A percentile compares a stretch with the other conserved stretches of the same genome.
These are phyloP conservation scores for Diaporthe longicolla DNA, from an alignment of 2,329 filamentous ascomycete genomes.

Conservation along the genomic window DNA sequence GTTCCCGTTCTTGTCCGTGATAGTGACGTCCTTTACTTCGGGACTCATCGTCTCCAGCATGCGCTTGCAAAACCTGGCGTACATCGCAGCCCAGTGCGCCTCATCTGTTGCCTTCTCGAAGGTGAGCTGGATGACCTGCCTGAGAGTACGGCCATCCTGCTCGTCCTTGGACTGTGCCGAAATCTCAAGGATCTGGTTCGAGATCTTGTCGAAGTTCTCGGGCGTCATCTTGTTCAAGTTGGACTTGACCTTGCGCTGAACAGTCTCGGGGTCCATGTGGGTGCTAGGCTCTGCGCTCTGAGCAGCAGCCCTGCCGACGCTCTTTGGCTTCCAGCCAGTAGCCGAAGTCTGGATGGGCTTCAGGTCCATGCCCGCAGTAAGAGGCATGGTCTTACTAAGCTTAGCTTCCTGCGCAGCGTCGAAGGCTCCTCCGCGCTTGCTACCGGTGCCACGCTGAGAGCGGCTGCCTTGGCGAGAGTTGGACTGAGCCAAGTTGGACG, in stretches of 20 bases:
- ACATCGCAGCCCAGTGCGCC: slow-evolving; percentile 98
- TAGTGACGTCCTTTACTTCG: slow-evolving; percentile 95
- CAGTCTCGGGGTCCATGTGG: slow-evolving; percentile 88
- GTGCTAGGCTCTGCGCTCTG: slow-evolving; percentile 52
- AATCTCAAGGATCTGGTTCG: slow-evolving; percentile 92
- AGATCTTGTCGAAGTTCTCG: slow-evolving; percentile 97
- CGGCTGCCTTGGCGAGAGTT: slow-evolving; percentile 79
- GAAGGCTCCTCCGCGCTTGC: slow-evolving; percentile 71
- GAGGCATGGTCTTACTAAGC: slow-evolving; percentile 88
- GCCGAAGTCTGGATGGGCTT: slow-evolving; percentile 81
- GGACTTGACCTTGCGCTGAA: slow-evolving; percentile 99
- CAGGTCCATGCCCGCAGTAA: slow-evolving; percentile 86
- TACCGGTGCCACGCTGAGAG: slow-evolving; percentile 67
- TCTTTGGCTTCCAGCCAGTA: slow-evolving; percentile 92
- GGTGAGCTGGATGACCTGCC: slow-evolving; percentile 98
- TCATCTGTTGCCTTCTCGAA: slow-evolving; percentile 99
- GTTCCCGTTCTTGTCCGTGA: slow-evolving; percentile 89
- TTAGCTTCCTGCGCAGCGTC: slow-evolving; percentile 73
- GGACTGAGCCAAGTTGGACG: slow-evolving; percentile 71
- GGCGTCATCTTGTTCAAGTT: slow-evolving; percentile 99
- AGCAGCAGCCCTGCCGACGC: slow-evolving; percentile 60
- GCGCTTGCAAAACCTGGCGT: slow-evolving; percentile 97
- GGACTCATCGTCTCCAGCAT: slow-evolving; percentile 97
- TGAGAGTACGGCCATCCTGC: slow-evolving; percentile 90
- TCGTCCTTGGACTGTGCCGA: slow-evolving; percentile 97